These are phyloP conservation scores for Solanum gracilifrons DNA, from an alignment of 257 asterid species.

Conservation along the genomic window DNA sequence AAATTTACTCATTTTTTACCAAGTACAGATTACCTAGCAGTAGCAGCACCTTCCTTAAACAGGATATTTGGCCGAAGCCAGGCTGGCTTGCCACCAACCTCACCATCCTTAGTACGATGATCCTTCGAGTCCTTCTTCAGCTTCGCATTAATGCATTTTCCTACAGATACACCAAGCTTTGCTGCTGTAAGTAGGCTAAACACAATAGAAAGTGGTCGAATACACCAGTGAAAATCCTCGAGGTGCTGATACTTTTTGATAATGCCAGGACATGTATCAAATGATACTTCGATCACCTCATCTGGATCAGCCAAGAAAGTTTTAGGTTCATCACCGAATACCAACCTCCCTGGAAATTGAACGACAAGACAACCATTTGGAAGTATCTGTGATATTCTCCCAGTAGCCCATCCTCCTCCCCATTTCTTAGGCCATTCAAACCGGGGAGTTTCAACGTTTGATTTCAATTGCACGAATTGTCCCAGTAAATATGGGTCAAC, in stretches of 20 bases:
- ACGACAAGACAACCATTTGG: constrained; percentile 58
- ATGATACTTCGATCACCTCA: constrained; percentile 42
- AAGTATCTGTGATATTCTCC: constrained; percentile 34
- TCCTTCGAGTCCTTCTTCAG: constrained; percentile 1
- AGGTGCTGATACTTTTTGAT: constrained; percentile 45
- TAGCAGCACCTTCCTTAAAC: constrained; percentile 14
- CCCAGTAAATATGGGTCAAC: constrained; percentile 33
- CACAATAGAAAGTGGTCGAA: constrained; percentile 35
- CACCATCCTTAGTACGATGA: not conserved
- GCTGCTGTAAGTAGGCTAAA: constrained; percentile 22
- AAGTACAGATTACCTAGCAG: constrained; percentile 2
- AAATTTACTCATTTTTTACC: not conserved
- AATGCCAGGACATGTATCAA: constrained; percentile 40
- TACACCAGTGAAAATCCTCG: constrained; percentile 63
- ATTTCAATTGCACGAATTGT: constrained; percentile 36
- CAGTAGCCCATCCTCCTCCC: constrained; percentile 38
- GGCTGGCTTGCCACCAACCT: constrained; percentile 4
- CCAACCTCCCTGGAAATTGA: constrained; percentile 38
- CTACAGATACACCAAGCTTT: constrained; percentile 32
- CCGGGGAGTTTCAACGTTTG: constrained; percentile 24
- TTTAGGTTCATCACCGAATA: constrained; percentile 12
- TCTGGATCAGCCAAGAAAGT: constrained; percentile 46
- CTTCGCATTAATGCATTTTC: constrained; percentile 15
- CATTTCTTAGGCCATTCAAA: constrained; percentile 51
- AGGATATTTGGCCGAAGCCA: constrained; percentile 19